phyloP scores from a whole-genome alignment of 805 yeast species.

The Monosporozyma solicola region DNA sequence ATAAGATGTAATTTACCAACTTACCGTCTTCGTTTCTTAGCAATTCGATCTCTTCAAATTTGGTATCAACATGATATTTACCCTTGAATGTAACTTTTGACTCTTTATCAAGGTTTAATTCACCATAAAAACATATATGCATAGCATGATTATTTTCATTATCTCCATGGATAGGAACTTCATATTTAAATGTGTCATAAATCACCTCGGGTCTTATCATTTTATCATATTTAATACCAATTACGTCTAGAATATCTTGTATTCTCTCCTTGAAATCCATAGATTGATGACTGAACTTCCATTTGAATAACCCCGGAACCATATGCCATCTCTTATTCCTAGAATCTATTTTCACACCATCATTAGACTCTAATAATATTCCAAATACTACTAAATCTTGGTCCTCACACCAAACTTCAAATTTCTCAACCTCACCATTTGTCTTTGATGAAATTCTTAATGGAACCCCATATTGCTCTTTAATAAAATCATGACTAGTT shows the following conservation, averaged over 20 bases:
- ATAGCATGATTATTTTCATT: slow-evolving; percentile 11
- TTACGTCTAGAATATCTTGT: slow-evolving; percentile 9
- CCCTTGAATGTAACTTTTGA: slow-evolving; percentile 24
- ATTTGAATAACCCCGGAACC: slow-evolving; percentile 18
- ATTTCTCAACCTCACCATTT: slow-evolving; percentile 8
- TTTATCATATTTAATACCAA: slow-evolving; percentile 22
- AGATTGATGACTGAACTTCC: slow-evolving; percentile 21
- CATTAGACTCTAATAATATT: slow-evolving; percentile 14
- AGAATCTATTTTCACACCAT: neutral
- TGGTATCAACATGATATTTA: slow-evolving; percentile 25
- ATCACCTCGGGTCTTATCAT: slow-evolving; percentile 19
- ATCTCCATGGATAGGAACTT: slow-evolving; percentile 20
- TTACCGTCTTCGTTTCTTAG: slow-evolving; percentile 21
- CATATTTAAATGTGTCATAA: slow-evolving; percentile 23
- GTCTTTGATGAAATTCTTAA: slow-evolving; percentile 12
- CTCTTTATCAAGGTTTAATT: slow-evolving; percentile 17
- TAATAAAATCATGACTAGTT: slow-evolving; percentile 25
- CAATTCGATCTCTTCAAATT: slow-evolving; percentile 23
- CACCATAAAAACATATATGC: slow-evolving; percentile 27
- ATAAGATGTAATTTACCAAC: slow-evolving; percentile 22
- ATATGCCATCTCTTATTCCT: slow-evolving; percentile 15
- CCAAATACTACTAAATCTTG: slow-evolving; percentile 25
- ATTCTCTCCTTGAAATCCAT: slow-evolving; percentile 13
- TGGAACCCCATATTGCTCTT: slow-evolving; percentile 27
- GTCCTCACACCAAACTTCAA: slow-evolving; percentile 27